Evolutionary conservation across 805 yeast species (phyloP), one percentile per base, ranked within the genome.

Genomic region (Lipomyces yamadae): DNA sequence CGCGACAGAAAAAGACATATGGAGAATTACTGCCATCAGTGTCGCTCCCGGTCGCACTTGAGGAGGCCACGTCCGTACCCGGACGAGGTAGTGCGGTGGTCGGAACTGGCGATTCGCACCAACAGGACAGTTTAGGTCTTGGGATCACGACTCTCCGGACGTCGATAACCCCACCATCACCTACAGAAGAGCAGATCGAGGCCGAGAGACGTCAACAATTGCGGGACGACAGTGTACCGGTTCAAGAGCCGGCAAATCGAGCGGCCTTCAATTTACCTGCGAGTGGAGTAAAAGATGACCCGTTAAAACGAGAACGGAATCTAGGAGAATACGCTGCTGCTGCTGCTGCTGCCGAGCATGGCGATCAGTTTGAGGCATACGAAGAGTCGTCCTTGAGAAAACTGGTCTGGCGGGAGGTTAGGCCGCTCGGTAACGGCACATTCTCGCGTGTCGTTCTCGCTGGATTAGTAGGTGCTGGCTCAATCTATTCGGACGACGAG

Each of bases 391-490:
- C 65, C 6, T 54, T 64, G 33, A 29, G 70, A 55, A 70, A 72
- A 55, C 67, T 76, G 3, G 65, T 73, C 7, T 78, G 79, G 79
- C 70, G 74, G 24, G 74, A 76, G 42, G 60, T 77, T 35, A 62
- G 73, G 32, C 69, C 70, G 13, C 72, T 80, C 2, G 83, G 83
- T 3, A 73, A 78, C 33, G 83, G 83, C 4, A 78, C 82, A n/a
- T 80, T 80, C 66, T 72, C 77, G 37, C 72, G 74, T 54, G 83
- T 80, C 30, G 76, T 80, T 6, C 72, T 80, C 48, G 82, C 81
- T 3, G 61, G 70, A 7, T 53, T 52, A 24, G 56, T 62, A 24
- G 24, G 1, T 10, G 39, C n/a, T 39, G 66, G 56, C 34, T 35
- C 62, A 6, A 42, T 29, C 29, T 10, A 45, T 6, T 33, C 59